Conservation (phyloP, 2,329 filamentous ascomycete genomes). For the Alternaria triticimaculans region DNA sequence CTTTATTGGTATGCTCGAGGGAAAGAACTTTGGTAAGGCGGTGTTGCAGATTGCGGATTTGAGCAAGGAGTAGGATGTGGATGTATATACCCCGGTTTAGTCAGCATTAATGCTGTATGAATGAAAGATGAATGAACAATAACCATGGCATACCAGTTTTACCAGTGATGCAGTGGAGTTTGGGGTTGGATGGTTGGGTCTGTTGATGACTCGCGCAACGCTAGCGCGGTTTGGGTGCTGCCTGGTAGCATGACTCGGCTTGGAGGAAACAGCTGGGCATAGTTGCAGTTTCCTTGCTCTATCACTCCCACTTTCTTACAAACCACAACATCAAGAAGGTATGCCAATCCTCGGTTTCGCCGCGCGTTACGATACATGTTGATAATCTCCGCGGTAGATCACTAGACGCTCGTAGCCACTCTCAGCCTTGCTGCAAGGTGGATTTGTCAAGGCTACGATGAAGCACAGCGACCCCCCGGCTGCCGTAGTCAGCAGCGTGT, state of each 20-base stretch:
- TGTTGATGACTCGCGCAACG: too few species aligned
- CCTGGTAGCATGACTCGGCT: too few species aligned
- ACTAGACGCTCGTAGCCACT: not conserved
- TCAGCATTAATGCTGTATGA: too few species aligned
- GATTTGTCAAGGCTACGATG: too few species aligned
- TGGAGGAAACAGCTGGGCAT: too few species aligned
- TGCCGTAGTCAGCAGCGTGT: not conserved
- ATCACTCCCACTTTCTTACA: too few species aligned
- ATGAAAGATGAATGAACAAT: not conserved
- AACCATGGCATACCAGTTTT: not conserved
- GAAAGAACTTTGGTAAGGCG: slow-evolving; percentile 87
- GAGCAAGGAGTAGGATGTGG: slow-evolving; percentile 32
- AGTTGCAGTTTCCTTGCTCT: too few species aligned
- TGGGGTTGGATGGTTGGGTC: too few species aligned
- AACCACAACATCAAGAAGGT: not conserved
- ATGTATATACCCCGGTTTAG: not conserved
- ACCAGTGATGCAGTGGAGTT: too few species aligned
- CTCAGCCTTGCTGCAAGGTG: not conserved
- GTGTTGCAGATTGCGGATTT: slow-evolving; percentile 68
- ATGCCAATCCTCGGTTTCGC: not conserved
- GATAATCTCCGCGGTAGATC: not conserved
- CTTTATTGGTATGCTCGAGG: slow-evolving; percentile 75
- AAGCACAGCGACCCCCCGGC: too few species aligned
- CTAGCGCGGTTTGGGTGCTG: too few species aligned
- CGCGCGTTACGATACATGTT: not conserved